A percentile compares a stretch with the other conserved stretches of the same genome.
Conservation (phyloP, 2,329 filamentous ascomycete genomes). For the Talaromyces sp. region DNA sequence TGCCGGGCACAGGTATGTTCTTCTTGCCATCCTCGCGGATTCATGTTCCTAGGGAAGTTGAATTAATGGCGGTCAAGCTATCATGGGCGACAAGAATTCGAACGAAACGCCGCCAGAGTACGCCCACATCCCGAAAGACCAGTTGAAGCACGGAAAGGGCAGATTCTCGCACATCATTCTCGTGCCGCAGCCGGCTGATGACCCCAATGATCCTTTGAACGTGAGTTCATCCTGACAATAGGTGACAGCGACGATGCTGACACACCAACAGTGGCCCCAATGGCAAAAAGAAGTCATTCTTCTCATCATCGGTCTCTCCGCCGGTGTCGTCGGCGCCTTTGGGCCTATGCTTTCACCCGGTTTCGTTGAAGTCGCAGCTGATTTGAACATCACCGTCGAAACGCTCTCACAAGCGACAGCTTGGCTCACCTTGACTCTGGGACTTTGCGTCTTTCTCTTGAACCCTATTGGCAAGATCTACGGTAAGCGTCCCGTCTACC, state of each 20-base stretch:
- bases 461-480: conserved; percentile 16
- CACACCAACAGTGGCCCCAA: conserved; percentile 13
- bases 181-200: conserved; percentile 15
- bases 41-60: neutral
- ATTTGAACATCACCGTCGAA: conserved; percentile 14
- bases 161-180: conserved; percentile 14
- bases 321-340: conserved; percentile 13
- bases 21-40: neutral
- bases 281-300: conserved; percentile 16
- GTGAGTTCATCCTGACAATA: neutral
- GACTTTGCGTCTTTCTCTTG: conserved; percentile 11
- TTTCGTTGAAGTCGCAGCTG: conserved; percentile 11
- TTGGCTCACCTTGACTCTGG: conserved; percentile 15
- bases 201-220: conserved; percentile 14
- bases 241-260: neutral
- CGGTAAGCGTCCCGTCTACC: conserved; percentile 13
- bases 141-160: conserved; percentile 12
- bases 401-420: conserved; percentile 10
- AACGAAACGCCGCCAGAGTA: conserved; percentile 12
- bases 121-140: conserved; percentile 7
- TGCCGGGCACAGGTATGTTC: conserved; percentile 16
- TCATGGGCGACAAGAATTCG: neutral
- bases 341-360: conserved; percentile 17
- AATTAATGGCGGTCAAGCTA: conserved; percentile 3
- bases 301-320: conserved; percentile 17